These are phyloP conservation scores for Warburgia ugandensis DNA, from an alignment of 164 flowering plant species.

Conservation along the genomic window DNA sequence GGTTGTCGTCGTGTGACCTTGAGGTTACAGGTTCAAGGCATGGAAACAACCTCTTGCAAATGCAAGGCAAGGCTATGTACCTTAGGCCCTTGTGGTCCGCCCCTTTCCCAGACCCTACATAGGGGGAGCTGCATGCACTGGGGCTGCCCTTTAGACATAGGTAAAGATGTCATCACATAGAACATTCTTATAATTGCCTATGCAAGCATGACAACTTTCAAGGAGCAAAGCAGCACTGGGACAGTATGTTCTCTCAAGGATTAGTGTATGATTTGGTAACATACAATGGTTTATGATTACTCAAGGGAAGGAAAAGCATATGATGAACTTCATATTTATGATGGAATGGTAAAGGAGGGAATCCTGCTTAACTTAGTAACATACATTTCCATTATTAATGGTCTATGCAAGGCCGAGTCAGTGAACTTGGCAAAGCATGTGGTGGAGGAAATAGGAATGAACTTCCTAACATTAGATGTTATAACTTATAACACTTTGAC, in stretches of 20 bases:
- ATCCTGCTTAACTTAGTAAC: conserved; percentile 26
- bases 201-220: conserved; percentile 16
- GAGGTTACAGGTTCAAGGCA: too few species aligned
- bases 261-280: conserved; percentile 33
- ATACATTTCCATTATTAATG: conserved; percentile 33
- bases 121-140: too few species aligned
- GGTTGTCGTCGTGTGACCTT: too few species aligned
- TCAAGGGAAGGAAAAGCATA: conserved; percentile 28
- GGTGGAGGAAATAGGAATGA: conserved; percentile 16
- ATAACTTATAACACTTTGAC: conserved; percentile 37
- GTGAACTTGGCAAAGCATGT: conserved; percentile 19
- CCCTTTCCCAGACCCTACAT: too few species aligned
- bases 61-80: too few species aligned
- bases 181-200: conserved; percentile 34
- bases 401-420: conserved; percentile 34
- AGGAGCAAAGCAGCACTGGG: conserved; percentile 29
- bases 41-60: too few species aligned
- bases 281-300: conserved; percentile 30
- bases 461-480: conserved; percentile 15
- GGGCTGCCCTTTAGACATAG: too few species aligned
- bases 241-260: conserved; percentile 30
- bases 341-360: conserved; percentile 20
- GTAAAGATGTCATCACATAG: conserved; percentile 23
- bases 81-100: too few species aligned
- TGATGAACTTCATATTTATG: conserved; percentile 28